Evolutionary conservation across 1,284 basidiomycete genomes (phyloP), one percentile per base, ranked within the genome.

Genomic region (Mycena sp.): DNA sequence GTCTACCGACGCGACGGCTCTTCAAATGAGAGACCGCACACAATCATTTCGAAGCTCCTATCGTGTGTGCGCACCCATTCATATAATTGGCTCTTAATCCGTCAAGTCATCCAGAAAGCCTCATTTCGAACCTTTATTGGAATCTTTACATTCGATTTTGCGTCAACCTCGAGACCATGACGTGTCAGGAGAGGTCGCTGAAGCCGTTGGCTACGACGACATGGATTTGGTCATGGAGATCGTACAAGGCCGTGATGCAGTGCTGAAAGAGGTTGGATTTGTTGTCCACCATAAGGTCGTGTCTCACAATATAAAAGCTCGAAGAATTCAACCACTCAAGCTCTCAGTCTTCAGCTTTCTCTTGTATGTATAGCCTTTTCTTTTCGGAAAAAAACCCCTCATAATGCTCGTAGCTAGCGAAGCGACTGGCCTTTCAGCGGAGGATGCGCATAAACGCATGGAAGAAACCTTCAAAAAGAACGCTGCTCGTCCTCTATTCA

Each of bases 181-280:
- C n/a, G 89, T 96, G 30, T 93, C 94, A 26, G 85, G 81, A 32
- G 90, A 93, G 67, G 76, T 98, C 2, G 88, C 86, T 3, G 95
- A 98, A 67, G 80, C 92, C n/a, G 78, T 97, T 51, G 96, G 96
- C 0, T 95, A 92, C 71, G 94, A 97, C 66, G 86, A 93, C 29
- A 86, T 96, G 35, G 94, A 94, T 45, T 75, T 89, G 46, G 85
- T 85, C 26, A 83, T 82, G 78, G 82, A 87, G 45, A 81, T 92
- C 40, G 71, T 92, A 7, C 70, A 77, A 21, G 76, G 83, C 53
- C 84, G 91, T 32, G 63, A 65, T 10, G 69, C 71, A 0, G 71
- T 85, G 30, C 74, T 74, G 25, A 69, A 78, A 66, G 76, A 85
- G 71, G 88, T 87, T 58, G 64, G 77, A 29, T 38, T 40, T 30